Evolutionary conservation across 1,139 yeast species (phyloP), one percentile per base, ranked within the genome.

Genomic region (Kluyveromyces sp.): DNA sequence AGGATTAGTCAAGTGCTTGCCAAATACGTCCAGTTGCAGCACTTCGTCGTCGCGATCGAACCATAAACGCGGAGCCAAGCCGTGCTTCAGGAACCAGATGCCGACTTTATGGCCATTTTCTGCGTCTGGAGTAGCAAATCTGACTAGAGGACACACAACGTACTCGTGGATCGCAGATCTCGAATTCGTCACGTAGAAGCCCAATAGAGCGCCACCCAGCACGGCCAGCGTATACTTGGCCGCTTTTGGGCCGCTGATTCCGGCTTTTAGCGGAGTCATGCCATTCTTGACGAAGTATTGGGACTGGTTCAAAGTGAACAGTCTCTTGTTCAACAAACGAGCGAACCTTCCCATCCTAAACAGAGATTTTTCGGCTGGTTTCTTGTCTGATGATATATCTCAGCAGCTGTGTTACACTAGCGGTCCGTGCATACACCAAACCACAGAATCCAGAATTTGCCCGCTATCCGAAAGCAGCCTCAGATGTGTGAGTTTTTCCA

Each of bases 41-140:
- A 67, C 64, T 3, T 73, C 74, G 46, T 76, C 76, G 49, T 76
- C 81, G 33, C 67, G 66, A 49, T 79, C 85, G 40, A 71, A 72
- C 49, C 71, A 71, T 45, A 83, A 67, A 46, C 71, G 69, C 17
- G 94, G 94, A 6, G 74, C 64, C n/a, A 84, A 54, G 0, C 92
- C 92, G 51, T 75, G 68, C 60, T 81, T 83, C 76, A 89, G 70
- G 30, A 75, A 63, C 57, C 74, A 69, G 38, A 89, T 77, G 3
- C 96, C 95, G 29, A 86, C 62, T 46, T 70, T 73, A 63, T 89
- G 98, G 19, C 95, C 94, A 19, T 75, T 70, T 66, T 89, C 98
- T 7, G 92, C 95, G 59, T 78, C 84, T 26, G 63, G 63, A 2
- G 94, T 80, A 7, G 75, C 49, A n/a, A 72, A 62, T 47, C 97